A percentile compares a stretch with the other conserved stretches of the same genome.
These are phyloP conservation scores for Rhytidiadelphus loreus DNA, from an alignment of 225 moss, liverwort and hornwort species.

Conservation along the genomic window DNA sequence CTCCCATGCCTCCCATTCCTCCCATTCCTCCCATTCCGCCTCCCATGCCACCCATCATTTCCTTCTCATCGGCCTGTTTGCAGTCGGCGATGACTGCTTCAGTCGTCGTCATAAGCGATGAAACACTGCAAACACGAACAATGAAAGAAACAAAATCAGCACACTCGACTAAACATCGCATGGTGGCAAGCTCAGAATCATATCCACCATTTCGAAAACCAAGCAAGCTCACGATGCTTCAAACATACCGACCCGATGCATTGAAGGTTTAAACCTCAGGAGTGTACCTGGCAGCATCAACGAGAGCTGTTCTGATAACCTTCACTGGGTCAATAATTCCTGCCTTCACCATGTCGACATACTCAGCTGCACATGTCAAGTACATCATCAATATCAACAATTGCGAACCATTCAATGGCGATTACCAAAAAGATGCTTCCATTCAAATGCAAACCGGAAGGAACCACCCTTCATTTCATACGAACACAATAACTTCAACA, in stretches of 20 bases:
- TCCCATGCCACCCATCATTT: conserved; percentile 24
- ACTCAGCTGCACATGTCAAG: conserved; percentile 21
- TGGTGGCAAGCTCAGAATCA: neutral
- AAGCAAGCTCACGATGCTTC: neutral
- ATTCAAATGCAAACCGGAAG: neutral
- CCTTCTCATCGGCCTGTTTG: conserved; percentile 26
- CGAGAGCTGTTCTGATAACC: conserved; percentile 35
- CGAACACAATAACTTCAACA: neutral
- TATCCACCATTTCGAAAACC: neutral
- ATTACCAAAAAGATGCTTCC: neutral
- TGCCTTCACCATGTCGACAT: conserved; percentile 49
- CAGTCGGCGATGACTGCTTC: conserved; percentile 42
- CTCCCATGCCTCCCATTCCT: neutral
- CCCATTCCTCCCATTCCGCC: neutral
- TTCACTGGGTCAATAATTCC: conserved; percentile 48
- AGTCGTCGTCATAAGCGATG: conserved; percentile 45
- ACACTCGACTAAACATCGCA: neutral
- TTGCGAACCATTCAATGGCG: neutral
- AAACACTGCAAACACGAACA: conserved; percentile 7
- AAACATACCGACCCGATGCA: neutral
- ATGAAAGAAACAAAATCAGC: neutral
- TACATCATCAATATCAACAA: neutral
- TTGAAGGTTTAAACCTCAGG: neutral
- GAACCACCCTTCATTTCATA: neutral
- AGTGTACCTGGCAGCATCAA: conserved; percentile 40